These are phyloP conservation scores for Golubevia pallescens DNA, from an alignment of 1,284 basidiomycete genomes.

Conservation along the genomic window DNA sequence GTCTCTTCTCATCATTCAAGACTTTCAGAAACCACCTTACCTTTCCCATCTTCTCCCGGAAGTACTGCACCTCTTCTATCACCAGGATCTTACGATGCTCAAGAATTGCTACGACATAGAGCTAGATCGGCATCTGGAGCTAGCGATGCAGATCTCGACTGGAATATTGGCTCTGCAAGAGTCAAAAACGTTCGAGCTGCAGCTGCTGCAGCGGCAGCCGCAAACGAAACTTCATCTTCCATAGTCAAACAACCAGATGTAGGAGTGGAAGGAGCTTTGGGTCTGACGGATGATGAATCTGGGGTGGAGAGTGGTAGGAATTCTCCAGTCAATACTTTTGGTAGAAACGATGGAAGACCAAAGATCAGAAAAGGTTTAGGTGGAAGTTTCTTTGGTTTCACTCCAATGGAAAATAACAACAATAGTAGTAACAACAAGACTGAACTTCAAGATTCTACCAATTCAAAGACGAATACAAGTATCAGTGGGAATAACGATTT, in stretches of 20 bases:
- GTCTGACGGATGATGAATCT: conserved; percentile 35
- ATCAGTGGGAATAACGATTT: no score
- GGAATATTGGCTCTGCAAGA: conserved; percentile 35
- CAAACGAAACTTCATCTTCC: neutral
- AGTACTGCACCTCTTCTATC: conserved; percentile 26
- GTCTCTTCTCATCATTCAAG: conserved; percentile 18
- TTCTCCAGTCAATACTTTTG: conserved; percentile 21
- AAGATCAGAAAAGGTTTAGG: no score
- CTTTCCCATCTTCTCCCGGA: conserved; percentile 7
- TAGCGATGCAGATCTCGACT: conserved; percentile 32
- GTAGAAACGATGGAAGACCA: conserved; percentile 3
- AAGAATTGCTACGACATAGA: conserved; percentile 41
- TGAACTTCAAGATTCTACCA: no score
- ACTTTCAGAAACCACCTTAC: conserved; percentile 13
- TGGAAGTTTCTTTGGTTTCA: no score
- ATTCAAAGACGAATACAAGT: no score
- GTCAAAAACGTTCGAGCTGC: conserved; percentile 13
- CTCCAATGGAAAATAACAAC: no score
- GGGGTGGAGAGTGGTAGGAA: conserved; percentile 37
- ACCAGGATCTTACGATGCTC: conserved; percentile 49
- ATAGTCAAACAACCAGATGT: conserved; percentile 9
- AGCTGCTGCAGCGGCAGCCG: conserved; percentile 4
- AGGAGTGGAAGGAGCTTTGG: conserved; percentile 44
- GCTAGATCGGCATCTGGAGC: conserved; percentile 31
- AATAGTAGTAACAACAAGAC: no score